Evolutionary conservation across 768 basidiomycete species (phyloP).

Genomic region (Chalciporus piperatus): DNA sequence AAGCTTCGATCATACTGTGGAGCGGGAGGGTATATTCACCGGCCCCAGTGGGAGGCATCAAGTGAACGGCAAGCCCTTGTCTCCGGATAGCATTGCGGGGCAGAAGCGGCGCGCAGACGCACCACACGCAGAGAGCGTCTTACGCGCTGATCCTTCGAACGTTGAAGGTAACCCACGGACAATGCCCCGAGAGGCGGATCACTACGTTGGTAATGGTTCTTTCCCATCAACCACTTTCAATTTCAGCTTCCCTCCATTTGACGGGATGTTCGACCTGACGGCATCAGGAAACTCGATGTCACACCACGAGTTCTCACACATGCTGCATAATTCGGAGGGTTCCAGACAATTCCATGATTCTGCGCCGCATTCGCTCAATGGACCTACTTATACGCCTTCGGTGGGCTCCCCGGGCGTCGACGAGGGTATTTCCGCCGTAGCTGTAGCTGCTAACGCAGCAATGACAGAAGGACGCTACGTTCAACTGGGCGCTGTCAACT

Average conservation of each 20-base stretch:
- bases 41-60: conserved; percentile 71
- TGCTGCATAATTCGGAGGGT: conserved; percentile 29
- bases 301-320: conserved; percentile 36
- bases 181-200: conserved; percentile 36
- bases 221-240: conserved; percentile 72
- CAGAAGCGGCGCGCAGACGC: conserved; percentile 80
- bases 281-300: conserved; percentile 31
- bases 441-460: conserved; percentile 62
- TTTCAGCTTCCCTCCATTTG: conserved; percentile 68
- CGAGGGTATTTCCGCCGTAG: conserved; percentile 62
- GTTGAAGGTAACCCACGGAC: conserved; percentile 37
- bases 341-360: conserved; percentile 32
- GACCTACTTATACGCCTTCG: conserved; percentile 35
- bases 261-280: conserved; percentile 57
- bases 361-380: conserved; percentile 28
- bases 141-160: conserved; percentile 74
- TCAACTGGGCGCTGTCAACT: conserved; percentile 54
- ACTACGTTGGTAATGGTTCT: conserved; percentile 41
- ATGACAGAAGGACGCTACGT: conserved; percentile 69
- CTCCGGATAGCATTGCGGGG: conserved; percentile 61
- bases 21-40: conserved; percentile 57
- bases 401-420: conserved; percentile 29
- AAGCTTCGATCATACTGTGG: conserved; percentile 91
- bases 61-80: conserved; percentile 72
- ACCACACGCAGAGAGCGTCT: conserved; percentile 76